Percentiles rank a stretch among this genome's conserved stretches.
Conservation (phyloP, 306 rosid genomes). For the Lupinus albus region DNA sequence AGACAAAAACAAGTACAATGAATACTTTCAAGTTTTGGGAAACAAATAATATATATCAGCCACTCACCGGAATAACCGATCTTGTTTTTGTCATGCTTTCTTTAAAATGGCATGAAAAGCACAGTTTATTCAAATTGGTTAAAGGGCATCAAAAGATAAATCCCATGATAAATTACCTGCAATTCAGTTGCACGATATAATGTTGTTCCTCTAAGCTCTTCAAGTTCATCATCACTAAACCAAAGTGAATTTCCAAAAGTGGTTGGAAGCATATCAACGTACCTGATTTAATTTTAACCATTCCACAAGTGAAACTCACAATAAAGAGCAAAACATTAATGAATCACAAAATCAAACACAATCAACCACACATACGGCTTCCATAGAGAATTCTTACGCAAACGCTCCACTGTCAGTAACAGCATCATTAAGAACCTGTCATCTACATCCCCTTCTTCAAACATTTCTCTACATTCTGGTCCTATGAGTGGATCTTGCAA, state of each 20-base stretch:
- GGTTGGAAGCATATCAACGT: slow-evolving; percentile 88
- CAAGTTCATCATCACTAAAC: slow-evolving; percentile 78
- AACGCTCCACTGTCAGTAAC: slow-evolving; percentile 76
- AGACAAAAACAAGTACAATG: not conserved
- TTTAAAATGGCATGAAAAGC: slow-evolving; percentile 12
- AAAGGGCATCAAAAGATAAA: slow-evolving; percentile 25
- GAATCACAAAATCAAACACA: slow-evolving; percentile 31
- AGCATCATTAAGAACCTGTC: slow-evolving; percentile 83
- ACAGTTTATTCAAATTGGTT: not conserved
- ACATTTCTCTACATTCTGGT: slow-evolving; percentile 84
- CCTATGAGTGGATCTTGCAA: slow-evolving; percentile 91
- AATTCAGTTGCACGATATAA: slow-evolving; percentile 79
- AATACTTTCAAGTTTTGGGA: slow-evolving; percentile 14
- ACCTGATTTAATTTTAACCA: slow-evolving; percentile 62
- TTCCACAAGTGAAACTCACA: slow-evolving; percentile 38
- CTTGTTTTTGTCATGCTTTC: slow-evolving; percentile 2
- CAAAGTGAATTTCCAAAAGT: slow-evolving; percentile 85
- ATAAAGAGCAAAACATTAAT: slow-evolving; percentile 17
- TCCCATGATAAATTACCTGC: slow-evolving; percentile 59
- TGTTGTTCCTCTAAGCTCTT: slow-evolving; percentile 82
- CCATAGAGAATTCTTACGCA: slow-evolving; percentile 86
- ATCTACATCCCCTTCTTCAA: slow-evolving; percentile 92
- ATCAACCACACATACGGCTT: slow-evolving; percentile 76
- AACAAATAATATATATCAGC: slow-evolving; percentile 8
- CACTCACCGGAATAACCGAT: not conserved